Percentiles rank a stretch among this genome's conserved stretches.
Conservation (phyloP, 1,139 yeast species). For the Candida glucosophila region DNA sequence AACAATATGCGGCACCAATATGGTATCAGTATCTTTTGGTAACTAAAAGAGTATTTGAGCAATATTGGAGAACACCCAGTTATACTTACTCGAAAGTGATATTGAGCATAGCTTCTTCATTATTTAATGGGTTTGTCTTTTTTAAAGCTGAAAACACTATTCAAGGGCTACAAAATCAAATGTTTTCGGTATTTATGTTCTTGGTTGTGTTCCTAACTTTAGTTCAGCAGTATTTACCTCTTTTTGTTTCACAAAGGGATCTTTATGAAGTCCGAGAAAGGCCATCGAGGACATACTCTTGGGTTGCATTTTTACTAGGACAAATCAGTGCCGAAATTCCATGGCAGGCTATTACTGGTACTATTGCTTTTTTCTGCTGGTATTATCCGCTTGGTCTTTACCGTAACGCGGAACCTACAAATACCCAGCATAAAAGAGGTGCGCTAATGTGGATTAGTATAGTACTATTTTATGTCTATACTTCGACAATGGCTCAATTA, state of each 20-base stretch:
- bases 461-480: slow-evolving; percentile 27
- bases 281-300: slow-evolving; percentile 23
- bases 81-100: slow-evolving; percentile 34
- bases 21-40: slow-evolving; percentile 18
- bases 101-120: slow-evolving; percentile 29
- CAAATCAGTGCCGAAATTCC: slow-evolving; percentile 72
- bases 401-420: slow-evolving; percentile 36
- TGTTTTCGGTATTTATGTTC: slow-evolving; percentile 51
- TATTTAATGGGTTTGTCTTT: slow-evolving; percentile 40
- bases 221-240: slow-evolving; percentile 42
- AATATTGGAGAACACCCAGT: slow-evolving; percentile 36
- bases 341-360: slow-evolving; percentile 59
- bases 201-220: slow-evolving; percentile 37
- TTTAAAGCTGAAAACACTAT: slow-evolving; percentile 19
- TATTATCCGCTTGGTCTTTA: slow-evolving; percentile 77
- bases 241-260: slow-evolving; percentile 24
- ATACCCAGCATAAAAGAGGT: slow-evolving; percentile 26
- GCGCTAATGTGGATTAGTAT: slow-evolving; percentile 34
- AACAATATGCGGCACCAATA: slow-evolving; percentile 18
- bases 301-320: slow-evolving; percentile 36
- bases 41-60: slow-evolving; percentile 19
- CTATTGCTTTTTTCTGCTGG: slow-evolving; percentile 63
- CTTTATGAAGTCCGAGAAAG: slow-evolving; percentile 29
- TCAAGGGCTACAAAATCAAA: slow-evolving; percentile 40
- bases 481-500: slow-evolving; percentile 31